Evolutionary conservation across 23 red algal genomes (phyloP), one percentile per base, ranked within the genome.

Genomic region (Cyanidiococcus yangmingshanensis): DNA sequence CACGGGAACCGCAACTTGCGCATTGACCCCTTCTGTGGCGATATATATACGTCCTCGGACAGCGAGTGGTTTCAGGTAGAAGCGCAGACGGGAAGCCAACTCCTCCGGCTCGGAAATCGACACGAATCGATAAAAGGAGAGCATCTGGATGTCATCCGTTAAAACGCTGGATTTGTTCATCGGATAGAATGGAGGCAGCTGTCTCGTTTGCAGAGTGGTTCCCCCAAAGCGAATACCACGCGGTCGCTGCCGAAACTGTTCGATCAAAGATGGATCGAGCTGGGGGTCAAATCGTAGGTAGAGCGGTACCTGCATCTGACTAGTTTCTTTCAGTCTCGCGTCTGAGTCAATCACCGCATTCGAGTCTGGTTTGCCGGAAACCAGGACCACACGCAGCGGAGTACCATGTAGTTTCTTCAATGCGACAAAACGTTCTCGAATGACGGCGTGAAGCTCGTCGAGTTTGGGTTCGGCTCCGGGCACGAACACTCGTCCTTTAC

Each of bases 31-130:
- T 39, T 95, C 90, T 1, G 30, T 39, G 0, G 86, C 90, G 37
- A 95, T 80, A 75, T 95, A 95, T 21, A 95, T 83, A 7, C 90
- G 75, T 1, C 90, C 90, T 33, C 54, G 79, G 38, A 89, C 74
- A 18, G 82, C 85, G 50, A 85, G 80, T 58, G 68, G 39, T 35
- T 76, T 67, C 90, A 82, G 86, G 15, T 74, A 68, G 74, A 57
- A 80, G 7, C 58, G 57, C 25, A 90, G n/a, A 18, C 59, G 30
- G 25, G 40, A 31, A 21, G 57, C 74, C 16, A 83, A 41, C 40
- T 41, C 68, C 0, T 75, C 80, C 24, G 80, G 67, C 37, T 77
- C 68, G 0, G 18, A 31, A 2, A 83, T 30, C 1, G 41, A 33
- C 80, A 83, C 67, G 39, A 83, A 83, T 0, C 80, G 68, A 29